These are phyloP conservation scores for Aspergillus mulundensis DNA, from an alignment of 495 filamentous ascomycete genomes.

Conservation along the genomic window DNA sequence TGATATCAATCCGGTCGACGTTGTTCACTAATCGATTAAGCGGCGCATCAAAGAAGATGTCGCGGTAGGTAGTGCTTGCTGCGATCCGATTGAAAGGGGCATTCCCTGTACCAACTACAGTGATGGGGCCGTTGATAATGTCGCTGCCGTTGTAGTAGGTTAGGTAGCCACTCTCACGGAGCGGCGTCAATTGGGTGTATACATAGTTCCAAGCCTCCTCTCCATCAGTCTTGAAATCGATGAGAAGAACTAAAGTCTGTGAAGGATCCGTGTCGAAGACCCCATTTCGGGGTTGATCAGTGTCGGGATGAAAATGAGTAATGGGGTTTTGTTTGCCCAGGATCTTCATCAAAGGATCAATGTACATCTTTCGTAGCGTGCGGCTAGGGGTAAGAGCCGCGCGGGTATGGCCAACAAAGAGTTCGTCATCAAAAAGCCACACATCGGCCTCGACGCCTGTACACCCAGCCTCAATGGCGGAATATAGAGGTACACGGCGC, in stretches of 20 bases:
- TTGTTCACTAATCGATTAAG: constrained; percentile 37
- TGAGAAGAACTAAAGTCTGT: constrained; percentile 61
- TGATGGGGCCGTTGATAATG: constrained; percentile 54
- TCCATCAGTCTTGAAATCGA: constrained; percentile 66
- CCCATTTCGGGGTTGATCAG: constrained; percentile 26
- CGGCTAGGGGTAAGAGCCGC: constrained; percentile 43
- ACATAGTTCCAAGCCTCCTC: constrained; percentile 50
- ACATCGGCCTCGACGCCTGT: constrained; percentile 80
- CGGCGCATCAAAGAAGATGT: constrained; percentile 64
- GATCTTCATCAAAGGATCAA: constrained; percentile 50
- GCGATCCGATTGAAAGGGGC: constrained; percentile 63
- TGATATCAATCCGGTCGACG: constrained; percentile 22
- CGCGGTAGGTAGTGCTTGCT: constrained; percentile 42
- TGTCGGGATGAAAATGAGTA: constrained; percentile 26
- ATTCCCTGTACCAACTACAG: constrained; percentile 76
- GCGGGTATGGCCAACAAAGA: constrained; percentile 56
- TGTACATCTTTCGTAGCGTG: constrained; percentile 52
- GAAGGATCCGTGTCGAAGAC: constrained; percentile 49
- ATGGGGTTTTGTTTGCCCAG: constrained; percentile 49
- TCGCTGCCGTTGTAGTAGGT: constrained; percentile 52
- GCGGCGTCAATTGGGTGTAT: constrained; percentile 56
- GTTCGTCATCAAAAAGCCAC: constrained; percentile 69
- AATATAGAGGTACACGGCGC: constrained; percentile 67
- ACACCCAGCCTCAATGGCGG: constrained; percentile 62
- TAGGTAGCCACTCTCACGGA: constrained; percentile 62